Evolutionary conservation across 345 rosid genomes (phyloP).

Genomic region (Hibiscus tridactylites): DNA sequence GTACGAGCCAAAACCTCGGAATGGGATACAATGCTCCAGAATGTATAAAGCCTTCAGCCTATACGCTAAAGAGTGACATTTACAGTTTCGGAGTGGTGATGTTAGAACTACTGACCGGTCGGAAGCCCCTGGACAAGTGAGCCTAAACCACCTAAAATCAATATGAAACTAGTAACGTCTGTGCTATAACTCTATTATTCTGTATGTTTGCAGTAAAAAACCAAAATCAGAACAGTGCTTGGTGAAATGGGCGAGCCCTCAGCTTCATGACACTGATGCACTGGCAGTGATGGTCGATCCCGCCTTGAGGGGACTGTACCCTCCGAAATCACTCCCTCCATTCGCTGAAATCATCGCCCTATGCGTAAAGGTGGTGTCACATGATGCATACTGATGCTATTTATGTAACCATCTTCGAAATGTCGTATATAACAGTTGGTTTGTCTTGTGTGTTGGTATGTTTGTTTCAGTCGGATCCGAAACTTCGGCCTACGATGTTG

Average conservation of each 20-base stretch:
- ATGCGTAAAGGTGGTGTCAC: conserved; percentile 55
- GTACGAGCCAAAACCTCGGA: conserved; percentile 84
- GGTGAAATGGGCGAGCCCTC: conserved; percentile 80
- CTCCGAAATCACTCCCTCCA: conserved; percentile 68
- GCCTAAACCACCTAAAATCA: background rate
- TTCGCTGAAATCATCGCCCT: conserved; percentile 72
- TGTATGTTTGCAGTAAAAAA: conserved; percentile 32
- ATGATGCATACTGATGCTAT: too few relatives aligned
- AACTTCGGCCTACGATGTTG: conserved; percentile 73
- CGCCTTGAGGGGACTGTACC: conserved; percentile 76
- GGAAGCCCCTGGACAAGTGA: conserved; percentile 79
- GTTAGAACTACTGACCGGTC: conserved; percentile 83
- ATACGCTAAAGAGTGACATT: conserved; percentile 77
- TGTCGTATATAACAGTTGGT: background rate
- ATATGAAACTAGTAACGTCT: background rate
- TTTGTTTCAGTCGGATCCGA: conserved; percentile 51
- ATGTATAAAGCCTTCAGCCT: conserved; percentile 59
- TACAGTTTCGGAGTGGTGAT: conserved; percentile 95
- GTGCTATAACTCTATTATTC: background rate
- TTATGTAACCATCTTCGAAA: too few relatives aligned
- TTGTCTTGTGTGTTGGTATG: background rate
- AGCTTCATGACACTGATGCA: conserved; percentile 62
- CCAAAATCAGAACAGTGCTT: conserved; percentile 68
- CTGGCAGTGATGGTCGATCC: conserved; percentile 75
- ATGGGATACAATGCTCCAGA: conserved; percentile 95